A percentile compares a stretch with the other conserved stretches of the same genome.
Evolutionary conservation across 1,139 yeast genomes (phyloP).

Genomic region (Candida tetrigidarum): DNA sequence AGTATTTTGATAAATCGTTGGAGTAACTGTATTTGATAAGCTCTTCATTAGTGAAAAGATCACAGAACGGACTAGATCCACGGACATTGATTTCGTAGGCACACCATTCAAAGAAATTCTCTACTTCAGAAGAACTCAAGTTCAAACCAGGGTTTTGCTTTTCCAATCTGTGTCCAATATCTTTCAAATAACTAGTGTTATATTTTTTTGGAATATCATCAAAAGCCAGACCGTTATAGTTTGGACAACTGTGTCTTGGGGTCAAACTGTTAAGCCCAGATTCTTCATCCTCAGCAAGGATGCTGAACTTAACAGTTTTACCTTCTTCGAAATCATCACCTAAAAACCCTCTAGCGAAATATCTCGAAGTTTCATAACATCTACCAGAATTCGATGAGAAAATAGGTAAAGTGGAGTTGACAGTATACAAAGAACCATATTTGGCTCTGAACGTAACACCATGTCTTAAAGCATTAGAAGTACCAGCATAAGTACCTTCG

Average conservation of each 20-base stretch:
- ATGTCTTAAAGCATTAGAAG: slow-evolving; percentile 36
- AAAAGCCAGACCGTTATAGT: slow-evolving; percentile 22
- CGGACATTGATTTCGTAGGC: slow-evolving; percentile 58
- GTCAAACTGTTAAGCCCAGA: slow-evolving; percentile 43
- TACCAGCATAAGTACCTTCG: slow-evolving; percentile 32
- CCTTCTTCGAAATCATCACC: slow-evolving; percentile 29
- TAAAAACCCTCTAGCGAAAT: slow-evolving; percentile 39
- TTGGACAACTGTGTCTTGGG: slow-evolving; percentile 30
- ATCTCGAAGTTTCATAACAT: slow-evolving; percentile 32
- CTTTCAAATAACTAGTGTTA: slow-evolving; percentile 30
- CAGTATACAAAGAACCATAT: slow-evolving; percentile 32
- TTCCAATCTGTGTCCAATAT: slow-evolving; percentile 43
- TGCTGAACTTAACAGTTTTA: slow-evolving; percentile 25
- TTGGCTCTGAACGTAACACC: slow-evolving; percentile 39
- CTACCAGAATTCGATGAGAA: slow-evolving; percentile 39
- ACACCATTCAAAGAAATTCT: slow-evolving; percentile 46
- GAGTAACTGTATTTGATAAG: slow-evolving; percentile 38
- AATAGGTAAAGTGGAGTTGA: slow-evolving; percentile 28
- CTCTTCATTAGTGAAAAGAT: slow-evolving; percentile 54
- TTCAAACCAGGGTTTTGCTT: slow-evolving; percentile 34
- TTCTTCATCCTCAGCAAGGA: slow-evolving; percentile 29
- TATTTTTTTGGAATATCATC: slow-evolving; percentile 15
- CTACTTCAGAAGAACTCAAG: slow-evolving; percentile 45
- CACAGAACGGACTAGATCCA: slow-evolving; percentile 53
- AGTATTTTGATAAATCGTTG: slow-evolving; percentile 48